Evolutionary conservation across 192 early-diverging fungal genomes (phyloP).

Genomic region (Irineochytrium annulatum): DNA sequence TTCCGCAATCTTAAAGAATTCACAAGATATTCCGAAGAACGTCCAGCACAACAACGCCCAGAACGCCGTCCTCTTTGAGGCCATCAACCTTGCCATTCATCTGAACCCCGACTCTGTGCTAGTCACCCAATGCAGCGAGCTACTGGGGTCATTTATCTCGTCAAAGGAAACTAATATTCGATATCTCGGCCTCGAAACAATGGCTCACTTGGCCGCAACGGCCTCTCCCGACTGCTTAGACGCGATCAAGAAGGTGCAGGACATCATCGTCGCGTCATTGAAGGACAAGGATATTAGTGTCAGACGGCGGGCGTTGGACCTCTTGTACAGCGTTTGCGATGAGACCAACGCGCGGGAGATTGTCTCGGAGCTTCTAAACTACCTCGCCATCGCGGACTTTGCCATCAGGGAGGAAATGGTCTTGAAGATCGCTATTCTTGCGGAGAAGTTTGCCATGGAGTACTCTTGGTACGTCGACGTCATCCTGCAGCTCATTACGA

Average conservation of each 20-base stretch:
- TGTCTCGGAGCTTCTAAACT: conserved; percentile 88
- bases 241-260: conserved; percentile 63
- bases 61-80: conserved; percentile 96
- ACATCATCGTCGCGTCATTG: conserved; percentile 83
- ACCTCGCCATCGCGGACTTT: conserved; percentile 83
- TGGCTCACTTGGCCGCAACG: conserved; percentile 78
- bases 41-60: conserved; percentile 97
- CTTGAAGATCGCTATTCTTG: conserved; percentile 96
- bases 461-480: conserved; percentile 99
- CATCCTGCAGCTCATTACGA: conserved; percentile 90
- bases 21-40: conserved; percentile 89
- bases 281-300: conserved; percentile 98
- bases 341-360: conserved; percentile 77
- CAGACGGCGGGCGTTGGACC: conserved; percentile 86
- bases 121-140: conserved; percentile 73
- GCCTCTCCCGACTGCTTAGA: conserved; percentile 74
- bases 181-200: conserved; percentile 96
- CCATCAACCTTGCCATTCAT: conserved; percentile 93
- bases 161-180: conserved; percentile 96
- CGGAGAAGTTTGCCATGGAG: conserved; percentile 96
- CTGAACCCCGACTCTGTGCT: conserved; percentile 83
- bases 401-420: conserved; percentile 96
- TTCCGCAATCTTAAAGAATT: conserved; percentile 67
- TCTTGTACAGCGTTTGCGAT: conserved; percentile 98
- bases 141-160: conserved; percentile 86